Percentiles rank a stretch among this genome's conserved stretches.
Evolutionary conservation across 1,139 yeast genomes (phyloP).

Genomic region (Yamadazyma sp.): DNA sequence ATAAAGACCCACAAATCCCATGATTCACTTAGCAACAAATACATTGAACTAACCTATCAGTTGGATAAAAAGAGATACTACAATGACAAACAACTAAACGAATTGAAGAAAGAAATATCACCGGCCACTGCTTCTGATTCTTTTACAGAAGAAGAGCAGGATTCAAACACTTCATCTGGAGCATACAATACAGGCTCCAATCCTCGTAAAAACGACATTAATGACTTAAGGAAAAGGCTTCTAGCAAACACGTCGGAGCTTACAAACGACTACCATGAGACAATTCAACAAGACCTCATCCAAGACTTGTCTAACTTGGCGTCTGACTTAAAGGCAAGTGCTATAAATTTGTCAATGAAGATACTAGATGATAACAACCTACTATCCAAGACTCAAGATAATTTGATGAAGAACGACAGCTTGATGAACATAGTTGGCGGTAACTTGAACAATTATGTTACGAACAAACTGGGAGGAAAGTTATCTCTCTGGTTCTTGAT

Average conservation of each 20-base stretch:
- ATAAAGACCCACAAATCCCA: constrained; percentile 11
- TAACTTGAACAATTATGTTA: constrained; percentile 36
- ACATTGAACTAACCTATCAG: constrained; percentile 8
- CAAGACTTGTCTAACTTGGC: constrained; percentile 40
- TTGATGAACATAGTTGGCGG: constrained; percentile 39
- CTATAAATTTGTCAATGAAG: constrained; percentile 33
- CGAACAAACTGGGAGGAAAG: constrained; percentile 40
- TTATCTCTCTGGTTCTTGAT: constrained; percentile 36
- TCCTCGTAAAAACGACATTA: constrained; percentile 6
- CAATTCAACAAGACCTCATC: constrained; percentile 42
- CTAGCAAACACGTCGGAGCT: constrained; percentile 8
- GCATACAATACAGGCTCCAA: constrained; percentile 3
- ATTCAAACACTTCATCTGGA: not conserved
- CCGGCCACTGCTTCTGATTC: not conserved
- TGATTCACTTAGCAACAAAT: constrained; percentile 8
- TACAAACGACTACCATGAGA: constrained; percentile 40
- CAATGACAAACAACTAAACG: not conserved
- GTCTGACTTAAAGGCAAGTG: constrained; percentile 35
- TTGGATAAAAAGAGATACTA: constrained; percentile 12
- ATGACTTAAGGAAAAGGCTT: constrained; percentile 15
- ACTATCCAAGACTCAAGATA: constrained; percentile 39
- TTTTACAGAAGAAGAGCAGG: not conserved
- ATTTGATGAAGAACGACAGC: constrained; percentile 34
- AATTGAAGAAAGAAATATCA: not conserved
- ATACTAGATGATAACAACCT: constrained; percentile 37